Evolutionary conservation across 1,139 yeast species (phyloP), one percentile per base, ranked within the genome.

Genomic region (Protomyces pachydermus): DNA sequence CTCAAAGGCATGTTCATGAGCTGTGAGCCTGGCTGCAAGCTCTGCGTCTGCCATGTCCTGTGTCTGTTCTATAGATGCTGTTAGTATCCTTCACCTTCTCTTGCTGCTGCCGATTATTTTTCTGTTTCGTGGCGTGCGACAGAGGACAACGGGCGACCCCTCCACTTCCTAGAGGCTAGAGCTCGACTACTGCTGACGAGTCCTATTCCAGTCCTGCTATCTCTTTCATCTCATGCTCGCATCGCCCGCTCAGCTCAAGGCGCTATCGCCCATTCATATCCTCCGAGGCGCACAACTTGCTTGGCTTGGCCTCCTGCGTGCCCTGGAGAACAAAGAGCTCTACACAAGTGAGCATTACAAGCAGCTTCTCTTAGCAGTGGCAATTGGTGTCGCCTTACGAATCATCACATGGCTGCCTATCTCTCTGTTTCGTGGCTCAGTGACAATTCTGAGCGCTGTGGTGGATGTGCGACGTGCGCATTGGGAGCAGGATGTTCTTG

Each of bases 1-100:
- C 73, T 89, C 91, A 74, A 93, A 91, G 6, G 97, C 95, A 66
- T 86, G 81, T 20, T 97, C 87, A 73, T 90, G 95, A 60, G 87
- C 84, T 75, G 86, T 84, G 69, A 91, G 81, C 71, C 97, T 46
- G 32, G 62, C 62, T 18, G 62, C 62, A 16, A 58, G 56, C 20
- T 58, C 62, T 14, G 56, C 18, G 9, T 58, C 62, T 23, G 62
- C 42, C 62, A 58, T 58, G 14, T 38, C 16, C 18, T 5, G 14
- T 23, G 6, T 5, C 5, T 5, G 10, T 2, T 37, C 16, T 14
- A 4, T 9, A 9, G 9, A 37, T 9, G 42, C 16, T n/a, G 42
- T 3, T 37, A 3, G 42, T 37, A 1, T 4, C 42, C 9, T n/a
- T 37, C 16, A 5, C 16, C 9, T n/a, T 14, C 42, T 37, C 16